phyloP scores from a whole-genome alignment of 2,329 filamentous ascomycete species.

The Botryotinia narcissicola region DNA sequence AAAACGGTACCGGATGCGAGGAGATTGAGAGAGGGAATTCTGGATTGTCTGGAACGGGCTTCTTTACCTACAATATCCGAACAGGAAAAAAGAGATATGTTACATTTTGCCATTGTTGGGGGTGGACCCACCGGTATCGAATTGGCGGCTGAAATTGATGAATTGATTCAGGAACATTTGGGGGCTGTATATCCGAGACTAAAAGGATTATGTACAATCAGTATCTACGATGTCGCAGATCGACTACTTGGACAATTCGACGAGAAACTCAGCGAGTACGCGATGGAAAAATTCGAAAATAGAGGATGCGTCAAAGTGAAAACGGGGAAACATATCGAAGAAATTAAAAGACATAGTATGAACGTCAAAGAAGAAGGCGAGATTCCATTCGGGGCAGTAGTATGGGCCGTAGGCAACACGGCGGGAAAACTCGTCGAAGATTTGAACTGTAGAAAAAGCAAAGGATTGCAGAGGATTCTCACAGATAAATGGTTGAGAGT shows the following conservation, averaged over 20 bases:
- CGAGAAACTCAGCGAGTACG: conserved; percentile 43
- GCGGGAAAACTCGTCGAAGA: conserved; percentile 29
- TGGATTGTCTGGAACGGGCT: conserved; percentile 57
- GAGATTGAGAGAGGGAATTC: conserved; percentile 35
- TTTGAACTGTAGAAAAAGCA: conserved; percentile 32
- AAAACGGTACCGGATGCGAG: conserved; percentile 34
- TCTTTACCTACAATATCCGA: conserved; percentile 57
- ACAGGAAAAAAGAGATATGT: conserved; percentile 55
- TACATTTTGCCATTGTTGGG: conserved; percentile 72
- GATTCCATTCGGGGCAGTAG: conserved; percentile 21
- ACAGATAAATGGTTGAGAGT: conserved; percentile 27
- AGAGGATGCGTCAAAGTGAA: conserved; percentile 41
- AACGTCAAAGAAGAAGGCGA: conserved; percentile 25
- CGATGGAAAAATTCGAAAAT: conserved; percentile 40
- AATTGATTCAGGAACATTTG: conserved; percentile 43
- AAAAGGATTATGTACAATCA: conserved; percentile 41
- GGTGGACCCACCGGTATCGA: conserved; percentile 60
- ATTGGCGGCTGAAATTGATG: conserved; percentile 45
- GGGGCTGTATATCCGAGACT: conserved; percentile 43
- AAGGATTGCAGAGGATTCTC: conserved; percentile 24
- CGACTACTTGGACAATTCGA: conserved; percentile 45
- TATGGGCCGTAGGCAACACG: conserved; percentile 31
- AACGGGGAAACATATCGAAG: conserved; percentile 34
- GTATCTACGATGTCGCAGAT: conserved; percentile 46
- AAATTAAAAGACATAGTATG: conserved; percentile 23